Evolutionary conservation across 2,329 filamentous ascomycete species (phyloP).

Genomic region (Trichoderma simmonsii): DNA sequence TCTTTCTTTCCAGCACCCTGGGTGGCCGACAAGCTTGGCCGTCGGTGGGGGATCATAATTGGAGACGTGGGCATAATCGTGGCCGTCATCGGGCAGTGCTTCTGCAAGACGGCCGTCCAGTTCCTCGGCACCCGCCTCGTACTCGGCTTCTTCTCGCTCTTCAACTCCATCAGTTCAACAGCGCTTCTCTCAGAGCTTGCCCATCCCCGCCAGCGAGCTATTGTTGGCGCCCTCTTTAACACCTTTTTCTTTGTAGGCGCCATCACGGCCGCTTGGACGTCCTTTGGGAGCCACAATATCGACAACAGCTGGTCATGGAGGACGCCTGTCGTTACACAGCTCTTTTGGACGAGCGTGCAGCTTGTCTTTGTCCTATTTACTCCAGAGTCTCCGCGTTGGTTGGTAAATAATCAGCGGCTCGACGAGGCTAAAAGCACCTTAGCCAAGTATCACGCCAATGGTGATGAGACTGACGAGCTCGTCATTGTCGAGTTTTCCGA

Average conservation of each 20-base stretch:
- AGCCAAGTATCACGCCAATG: not conserved
- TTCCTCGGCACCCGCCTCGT: not conserved
- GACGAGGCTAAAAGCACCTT: not conserved
- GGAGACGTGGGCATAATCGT: not conserved
- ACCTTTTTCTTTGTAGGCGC: too few relatives aligned
- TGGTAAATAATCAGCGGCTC: not conserved
- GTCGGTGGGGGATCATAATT: not conserved
- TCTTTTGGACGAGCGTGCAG: not conserved
- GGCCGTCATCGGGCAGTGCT: not conserved
- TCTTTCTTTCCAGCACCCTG: too few relatives aligned
- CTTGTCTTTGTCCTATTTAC: not conserved
- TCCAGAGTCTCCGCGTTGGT: not conserved
- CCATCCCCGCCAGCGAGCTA: too few relatives aligned
- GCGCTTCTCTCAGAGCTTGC: too few relatives aligned
- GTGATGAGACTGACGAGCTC: not conserved
- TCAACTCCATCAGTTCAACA: too few relatives aligned
- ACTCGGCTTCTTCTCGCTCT: not conserved
- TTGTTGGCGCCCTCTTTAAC: too few relatives aligned
- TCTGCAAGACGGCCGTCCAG: not conserved
- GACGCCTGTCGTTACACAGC: not conserved
- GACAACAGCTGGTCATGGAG: too few relatives aligned
- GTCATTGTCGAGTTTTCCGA: not conserved
- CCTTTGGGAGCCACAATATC: too few relatives aligned
- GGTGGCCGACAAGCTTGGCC: not conserved
- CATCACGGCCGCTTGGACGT: too few relatives aligned